phyloP scores from a whole-genome alignment of 108 stramenopile genomes.

The Chaetoceros tenuissimus region DNA sequence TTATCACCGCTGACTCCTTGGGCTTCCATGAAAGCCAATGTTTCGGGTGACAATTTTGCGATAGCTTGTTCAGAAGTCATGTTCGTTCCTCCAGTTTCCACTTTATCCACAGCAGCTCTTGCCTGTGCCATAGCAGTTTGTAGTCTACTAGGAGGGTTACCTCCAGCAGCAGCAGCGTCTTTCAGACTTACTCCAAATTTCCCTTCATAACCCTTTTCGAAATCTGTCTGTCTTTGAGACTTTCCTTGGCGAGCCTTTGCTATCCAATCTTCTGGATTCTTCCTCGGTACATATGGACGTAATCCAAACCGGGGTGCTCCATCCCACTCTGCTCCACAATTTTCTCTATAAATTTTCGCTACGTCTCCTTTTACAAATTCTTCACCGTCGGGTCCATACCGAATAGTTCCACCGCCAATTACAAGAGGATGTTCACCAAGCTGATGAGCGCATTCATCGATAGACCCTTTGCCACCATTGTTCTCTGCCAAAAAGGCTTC shows the following conservation, averaged over 20 bases:
- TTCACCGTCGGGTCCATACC: constrained; percentile 1
- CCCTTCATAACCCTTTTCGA: too few relatives aligned
- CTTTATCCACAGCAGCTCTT: too few relatives aligned
- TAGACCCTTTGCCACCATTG: constrained; percentile 7
- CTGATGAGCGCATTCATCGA: constrained; percentile 21
- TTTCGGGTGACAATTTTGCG: too few relatives aligned
- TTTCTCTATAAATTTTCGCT: constrained; percentile 15
- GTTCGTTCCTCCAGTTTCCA: too few relatives aligned
- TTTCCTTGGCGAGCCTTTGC: constrained; percentile 9
- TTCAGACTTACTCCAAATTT: too few relatives aligned
- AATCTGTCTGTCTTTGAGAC: too few relatives aligned
- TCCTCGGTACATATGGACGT: constrained; percentile 11
- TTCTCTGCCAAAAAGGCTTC: constrained; percentile 18
- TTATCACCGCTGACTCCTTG: too few relatives aligned
- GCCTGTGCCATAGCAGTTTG: too few relatives aligned
- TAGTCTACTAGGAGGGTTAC: too few relatives aligned
- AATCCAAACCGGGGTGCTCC: constrained; percentile 20
- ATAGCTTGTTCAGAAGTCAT: too few relatives aligned
- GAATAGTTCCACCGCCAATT: constrained; percentile 11
- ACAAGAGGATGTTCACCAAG: constrained; percentile 21
- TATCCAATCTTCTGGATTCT: constrained; percentile 13
- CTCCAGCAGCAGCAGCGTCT: too few relatives aligned
- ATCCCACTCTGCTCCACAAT: constrained; percentile 11
- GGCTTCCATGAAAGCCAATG: too few relatives aligned
- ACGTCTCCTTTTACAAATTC: constrained; percentile 18